Evolutionary conservation across 192 early-diverging fungal genomes (phyloP), one percentile per base, ranked within the genome.

Genomic region (Pecoramyces ruminantium): DNA sequence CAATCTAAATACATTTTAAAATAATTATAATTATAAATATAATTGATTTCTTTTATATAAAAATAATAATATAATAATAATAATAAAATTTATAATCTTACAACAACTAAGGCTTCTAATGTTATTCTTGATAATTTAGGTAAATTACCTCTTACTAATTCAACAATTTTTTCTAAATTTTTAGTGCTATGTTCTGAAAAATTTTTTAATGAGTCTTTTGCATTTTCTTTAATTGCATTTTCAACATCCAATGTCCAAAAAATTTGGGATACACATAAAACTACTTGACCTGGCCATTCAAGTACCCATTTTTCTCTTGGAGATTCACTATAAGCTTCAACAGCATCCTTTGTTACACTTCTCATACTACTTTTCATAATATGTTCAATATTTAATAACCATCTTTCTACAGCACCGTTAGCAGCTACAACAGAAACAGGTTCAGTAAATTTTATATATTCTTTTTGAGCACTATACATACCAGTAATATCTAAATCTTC

Each of bases 231-330:
- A 81, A 90, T 83, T 30, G 84, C 83, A 51, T 85, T 82, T 79
- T 90, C 88, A n/a, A 90, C 88, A 77, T 90, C 89, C 79, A 82
- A 83, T 27, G 89, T 90, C 89, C 89, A 90, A 77, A 81, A 90
- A 39, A 87, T 88, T 38, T 89, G 88, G 58, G 86, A 88, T 28
- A 90, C 89, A 27, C 85, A 84, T 51, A 90, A 81, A 11, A 90
- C 89, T 29, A 90, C 88, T 79, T 90, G 89, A 16, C 89, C 89
- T 17, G 89, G 88, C 88, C 88, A 90, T 38, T 89, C 84, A 27
- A 90, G 79, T 4, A 90, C 89, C 89, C 89, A 90, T 79, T 90
- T 79, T 29, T 90, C 89, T 29, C 89, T 79, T 38, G 86, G 81
- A 6, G 82, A 84, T 17, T 86, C 85, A 79, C 83, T 81, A 82